phyloP scores from a whole-genome alignment of 2,329 filamentous ascomycete species.

The Hypoxylon sp. region DNA sequence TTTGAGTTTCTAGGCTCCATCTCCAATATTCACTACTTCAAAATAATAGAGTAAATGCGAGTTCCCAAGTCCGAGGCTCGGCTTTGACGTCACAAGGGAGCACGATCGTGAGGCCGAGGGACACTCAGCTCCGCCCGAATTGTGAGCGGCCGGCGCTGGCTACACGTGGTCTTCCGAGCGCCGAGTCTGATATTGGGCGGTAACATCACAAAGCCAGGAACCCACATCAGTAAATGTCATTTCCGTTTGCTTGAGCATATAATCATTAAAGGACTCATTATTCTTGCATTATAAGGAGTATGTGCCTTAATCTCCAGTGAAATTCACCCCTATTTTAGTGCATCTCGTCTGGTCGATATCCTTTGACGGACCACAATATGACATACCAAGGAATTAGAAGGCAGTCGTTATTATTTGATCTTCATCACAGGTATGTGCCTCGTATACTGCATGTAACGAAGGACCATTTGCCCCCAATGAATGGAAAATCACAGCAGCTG shows the following conservation, averaged over 20 bases:
- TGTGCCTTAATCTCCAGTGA: neutral
- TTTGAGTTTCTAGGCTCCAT: neutral
- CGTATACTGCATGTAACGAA: conserved; percentile 7
- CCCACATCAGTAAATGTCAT: neutral
- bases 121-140: neutral
- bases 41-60: neutral
- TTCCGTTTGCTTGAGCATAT: neutral
- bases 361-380: neutral
- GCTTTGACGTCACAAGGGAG: neutral
- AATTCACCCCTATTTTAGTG: neutral
- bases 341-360: neutral
- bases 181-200: neutral
- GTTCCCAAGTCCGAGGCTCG: neutral
- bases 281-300: neutral
- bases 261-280: neutral
- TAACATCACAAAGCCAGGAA: neutral
- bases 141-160: neutral
- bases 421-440: conserved; percentile 7
- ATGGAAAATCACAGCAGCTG: conserved; percentile 2
- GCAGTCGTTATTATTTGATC: neutral
- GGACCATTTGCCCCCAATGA: neutral
- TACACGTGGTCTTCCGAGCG: neutral
- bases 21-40: neutral
- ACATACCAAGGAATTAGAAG: neutral
- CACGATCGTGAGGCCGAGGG: neutral